Evolutionary conservation across 1,284 basidiomycete genomes (phyloP).

Genomic region (Heliocybe sulcata): DNA sequence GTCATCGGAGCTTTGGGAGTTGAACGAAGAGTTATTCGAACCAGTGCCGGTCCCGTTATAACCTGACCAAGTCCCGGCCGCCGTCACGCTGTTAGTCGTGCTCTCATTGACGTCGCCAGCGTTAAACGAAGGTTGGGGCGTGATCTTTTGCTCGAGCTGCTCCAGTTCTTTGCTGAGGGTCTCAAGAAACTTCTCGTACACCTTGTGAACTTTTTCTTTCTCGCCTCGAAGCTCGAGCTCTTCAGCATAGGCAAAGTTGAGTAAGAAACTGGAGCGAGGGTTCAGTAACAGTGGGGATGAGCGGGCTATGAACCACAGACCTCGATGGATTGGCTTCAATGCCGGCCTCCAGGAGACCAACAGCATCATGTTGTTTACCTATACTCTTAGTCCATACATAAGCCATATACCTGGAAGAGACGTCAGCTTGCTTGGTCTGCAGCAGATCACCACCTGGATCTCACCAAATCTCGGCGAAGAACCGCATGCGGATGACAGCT

Average conservation of each 20-base stretch:
- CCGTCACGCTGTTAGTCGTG: not conserved
- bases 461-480: conserved; percentile 92
- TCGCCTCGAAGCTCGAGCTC: conserved; percentile 66
- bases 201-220: conserved; percentile 56
- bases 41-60: conserved; percentile 6
- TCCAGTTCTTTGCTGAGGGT: conserved; percentile 72
- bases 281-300: not conserved
- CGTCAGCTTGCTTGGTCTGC: not conserved
- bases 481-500: conserved; percentile 86
- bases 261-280: conserved; percentile 57
- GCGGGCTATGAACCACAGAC: conserved; percentile 26
- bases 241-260: conserved; percentile 90
- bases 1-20: conserved; percentile 34
- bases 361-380: conserved; percentile 80
- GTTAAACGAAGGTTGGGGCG: conserved; percentile 30
- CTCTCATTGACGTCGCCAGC: not conserved
- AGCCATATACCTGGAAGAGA: conserved; percentile 73
- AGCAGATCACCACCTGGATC: conserved; percentile 13
- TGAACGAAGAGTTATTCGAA: conserved; percentile 33
- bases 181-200: conserved; percentile 68
- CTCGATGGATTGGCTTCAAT: conserved; percentile 85
- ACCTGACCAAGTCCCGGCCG: not conserved
- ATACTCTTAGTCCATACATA: conserved; percentile 72
- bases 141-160: conserved; percentile 45
- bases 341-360: conserved; percentile 77